phyloP scores from a whole-genome alignment of 163 green algal species.

The Scenedesmus sp. region DNA sequence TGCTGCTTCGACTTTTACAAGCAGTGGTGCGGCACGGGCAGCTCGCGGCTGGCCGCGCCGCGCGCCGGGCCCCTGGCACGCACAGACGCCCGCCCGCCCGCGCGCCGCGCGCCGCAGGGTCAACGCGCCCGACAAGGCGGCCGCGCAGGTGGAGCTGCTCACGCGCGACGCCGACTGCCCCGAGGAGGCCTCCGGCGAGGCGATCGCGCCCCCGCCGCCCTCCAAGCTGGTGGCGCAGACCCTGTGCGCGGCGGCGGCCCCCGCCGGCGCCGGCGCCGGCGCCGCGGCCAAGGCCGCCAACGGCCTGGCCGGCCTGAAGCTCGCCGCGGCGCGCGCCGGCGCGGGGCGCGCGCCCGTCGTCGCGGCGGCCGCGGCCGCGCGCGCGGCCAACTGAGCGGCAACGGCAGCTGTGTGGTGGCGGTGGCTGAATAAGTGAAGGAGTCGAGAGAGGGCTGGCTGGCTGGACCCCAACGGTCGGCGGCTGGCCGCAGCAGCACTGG shows the following conservation, averaged over 20 bases:
- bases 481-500: no score
- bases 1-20: constrained; percentile 80
- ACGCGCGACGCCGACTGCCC: constrained; percentile 56
- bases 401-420: no score
- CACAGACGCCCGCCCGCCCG: no score
- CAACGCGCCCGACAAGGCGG: constrained; percentile 53
- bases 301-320: constrained; percentile 15
- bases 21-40: not conserved
- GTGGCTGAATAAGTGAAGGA: no score
- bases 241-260: not conserved
- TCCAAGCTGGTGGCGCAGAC: constrained; percentile 25
- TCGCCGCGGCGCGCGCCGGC: constrained; percentile 2
- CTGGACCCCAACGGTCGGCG: no score
- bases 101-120: constrained; percentile 38
- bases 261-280: not conserved
- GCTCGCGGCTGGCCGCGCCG: no score
- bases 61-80: no score
- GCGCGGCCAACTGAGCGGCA: no score
- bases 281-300: not conserved
- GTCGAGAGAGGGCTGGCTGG: no score
- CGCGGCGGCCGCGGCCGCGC: no score
- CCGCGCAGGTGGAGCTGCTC: constrained; percentile 54
- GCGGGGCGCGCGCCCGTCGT: no score
- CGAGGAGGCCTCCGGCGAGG: constrained; percentile 23
- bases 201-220: constrained; percentile 15